Evolutionary conservation across 73 alveolate genomes (phyloP).

Genomic region (Tetrahymena thermophila): DNA sequence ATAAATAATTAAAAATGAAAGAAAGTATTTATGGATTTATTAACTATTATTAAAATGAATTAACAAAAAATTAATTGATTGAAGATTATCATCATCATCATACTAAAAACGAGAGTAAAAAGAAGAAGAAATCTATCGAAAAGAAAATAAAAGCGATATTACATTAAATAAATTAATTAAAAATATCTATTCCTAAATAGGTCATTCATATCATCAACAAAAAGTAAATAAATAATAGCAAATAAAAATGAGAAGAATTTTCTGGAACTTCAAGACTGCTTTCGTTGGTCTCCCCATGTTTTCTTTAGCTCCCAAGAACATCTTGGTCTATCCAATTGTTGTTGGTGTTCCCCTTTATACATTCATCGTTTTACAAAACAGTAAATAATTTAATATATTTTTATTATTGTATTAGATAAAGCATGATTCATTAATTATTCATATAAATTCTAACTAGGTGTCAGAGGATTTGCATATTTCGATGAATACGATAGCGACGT

Average conservation of each 20-base stretch:
- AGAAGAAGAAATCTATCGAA: background rate
- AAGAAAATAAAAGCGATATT: background rate
- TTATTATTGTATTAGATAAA: background rate
- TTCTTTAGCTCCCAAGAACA: background rate
- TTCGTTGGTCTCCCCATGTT: background rate
- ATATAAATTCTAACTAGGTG: background rate
- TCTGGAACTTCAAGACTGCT: background rate
- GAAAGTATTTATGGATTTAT: too few relatives aligned
- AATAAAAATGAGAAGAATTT: background rate
- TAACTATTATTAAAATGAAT: too few relatives aligned
- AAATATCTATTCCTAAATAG: background rate
- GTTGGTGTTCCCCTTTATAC: background rate
- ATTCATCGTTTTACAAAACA: background rate
- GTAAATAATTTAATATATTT: background rate
- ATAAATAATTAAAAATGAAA: too few relatives aligned
- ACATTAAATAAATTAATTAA: background rate
- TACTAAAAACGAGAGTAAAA: background rate
- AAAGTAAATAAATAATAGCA: background rate
- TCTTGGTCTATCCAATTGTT: background rate
- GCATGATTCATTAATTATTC: background rate
- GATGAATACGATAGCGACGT: slow-evolving; percentile 1
- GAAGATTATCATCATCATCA: too few relatives aligned
- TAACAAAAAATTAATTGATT: too few relatives aligned
- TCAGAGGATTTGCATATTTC: background rate
- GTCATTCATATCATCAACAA: background rate